Base-by-base conservation (phyloP, 2,329 filamentous ascomycete species). In the Ceratocystis colombiana region DNA sequence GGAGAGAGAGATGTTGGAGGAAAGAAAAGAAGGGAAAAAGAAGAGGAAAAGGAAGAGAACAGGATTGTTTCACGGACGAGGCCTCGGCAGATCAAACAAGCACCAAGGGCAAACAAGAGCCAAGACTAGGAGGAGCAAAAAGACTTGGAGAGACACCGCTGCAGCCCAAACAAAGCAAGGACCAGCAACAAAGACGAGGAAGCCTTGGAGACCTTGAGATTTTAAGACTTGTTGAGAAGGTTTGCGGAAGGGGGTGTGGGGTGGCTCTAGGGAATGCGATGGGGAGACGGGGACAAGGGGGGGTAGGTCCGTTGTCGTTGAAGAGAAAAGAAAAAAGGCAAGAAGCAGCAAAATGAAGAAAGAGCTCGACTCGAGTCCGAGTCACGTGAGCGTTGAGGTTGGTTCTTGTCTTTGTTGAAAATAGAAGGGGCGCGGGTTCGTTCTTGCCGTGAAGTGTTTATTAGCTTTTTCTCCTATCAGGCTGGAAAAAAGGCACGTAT, bases 141-240 rank as follows among this genome's bases (percentile, higher is more conserved):
- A 30, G 37, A 62, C 44, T 33, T 44, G 53, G 53, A 28, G 53
- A 57, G 46, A 17, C 30, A 64, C 41, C 41, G 10, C 28, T 53
- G 41, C 62, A 64, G 64, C 20, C 64, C 64, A 37, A 65, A 45
- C 50, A 59, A 59, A 65, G 64, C 53, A 65, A 65, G 61, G 64
- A 65, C 64, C 48, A 65, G 50, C 53, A 59, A 59, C 28, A 59
- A 59, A 59, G 53, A 59, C 53, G 53, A 59, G 10, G 53, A 20
- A 33, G 53, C 12, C 12, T 37, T 37, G 53, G 37, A 25, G 20
- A n/a, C 53, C 10, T 30, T 30, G 53, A 5, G 28, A n/a, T 17
- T 59, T n/a, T 37, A 30, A 28, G 53, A 57, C 37, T 57, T 46
- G 48, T 64, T 55, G 63, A 64, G 63, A 37, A 64, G 37, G 48